Conservation (phyloP, 768 basidiomycete species). For the Suillus brevipes region DNA sequence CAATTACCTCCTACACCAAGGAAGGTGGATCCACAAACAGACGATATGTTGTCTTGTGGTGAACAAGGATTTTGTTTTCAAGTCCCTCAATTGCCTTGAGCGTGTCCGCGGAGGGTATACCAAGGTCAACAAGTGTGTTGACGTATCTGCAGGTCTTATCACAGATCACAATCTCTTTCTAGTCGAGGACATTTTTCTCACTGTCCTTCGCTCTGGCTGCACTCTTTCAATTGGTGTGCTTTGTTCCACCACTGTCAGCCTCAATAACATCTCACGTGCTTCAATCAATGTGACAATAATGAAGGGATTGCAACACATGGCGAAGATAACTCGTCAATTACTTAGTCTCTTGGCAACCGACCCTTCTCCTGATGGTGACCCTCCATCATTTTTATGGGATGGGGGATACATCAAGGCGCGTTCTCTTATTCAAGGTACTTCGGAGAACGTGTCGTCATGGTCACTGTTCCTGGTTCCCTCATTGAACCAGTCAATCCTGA, state of each 20-base stretch:
- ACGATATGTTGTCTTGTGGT: background rate
- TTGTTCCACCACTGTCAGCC: too few relatives aligned
- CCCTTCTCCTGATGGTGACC: too few relatives aligned
- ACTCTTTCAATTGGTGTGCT: too few relatives aligned
- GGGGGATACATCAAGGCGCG: too few relatives aligned
- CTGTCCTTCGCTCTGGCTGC: too few relatives aligned
- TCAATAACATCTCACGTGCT: too few relatives aligned
- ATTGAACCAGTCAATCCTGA: background rate
- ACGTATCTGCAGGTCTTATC: too few relatives aligned
- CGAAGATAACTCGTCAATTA: background rate
- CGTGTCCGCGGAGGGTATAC: background rate
- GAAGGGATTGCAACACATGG: too few relatives aligned
- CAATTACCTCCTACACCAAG: background rate
- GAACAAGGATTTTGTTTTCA: conserved; percentile 2
- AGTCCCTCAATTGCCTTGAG: background rate
- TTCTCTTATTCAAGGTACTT: too few relatives aligned
- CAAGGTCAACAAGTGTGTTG: background rate
- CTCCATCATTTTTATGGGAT: background rate
- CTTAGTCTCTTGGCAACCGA: background rate
- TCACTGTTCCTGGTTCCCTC: background rate
- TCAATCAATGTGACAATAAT: too few relatives aligned
- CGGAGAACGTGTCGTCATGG: background rate
- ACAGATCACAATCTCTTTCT: too few relatives aligned
- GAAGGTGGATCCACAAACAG: conserved; percentile 4
- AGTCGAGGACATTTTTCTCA: too few relatives aligned